Conservation (phyloP, 2,329 filamentous ascomycete genomes). For the Penicillium psychrosexuale region DNA sequence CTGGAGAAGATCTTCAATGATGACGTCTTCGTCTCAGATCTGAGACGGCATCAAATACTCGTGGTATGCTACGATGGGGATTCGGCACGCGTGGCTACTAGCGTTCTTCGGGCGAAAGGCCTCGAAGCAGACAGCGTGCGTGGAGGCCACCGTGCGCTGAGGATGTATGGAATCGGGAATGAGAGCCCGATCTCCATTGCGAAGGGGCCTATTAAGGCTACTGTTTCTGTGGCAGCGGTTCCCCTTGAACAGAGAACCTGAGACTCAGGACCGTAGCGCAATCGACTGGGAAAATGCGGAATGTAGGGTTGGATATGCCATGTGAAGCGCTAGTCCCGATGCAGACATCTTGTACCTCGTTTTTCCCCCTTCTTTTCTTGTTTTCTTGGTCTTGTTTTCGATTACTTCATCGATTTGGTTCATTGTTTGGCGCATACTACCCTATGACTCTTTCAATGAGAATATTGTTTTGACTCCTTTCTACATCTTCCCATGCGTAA, state of each 20-base stretch:
- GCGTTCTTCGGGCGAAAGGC: conserved; percentile 52
- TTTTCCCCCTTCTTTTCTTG: not conserved
- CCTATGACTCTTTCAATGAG: conserved; percentile 2
- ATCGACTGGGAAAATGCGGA: not conserved
- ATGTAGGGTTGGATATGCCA: conserved; percentile 17
- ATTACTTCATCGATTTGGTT: conserved; percentile 1
- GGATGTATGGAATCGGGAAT: conserved; percentile 27
- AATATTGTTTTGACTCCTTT: not conserved
- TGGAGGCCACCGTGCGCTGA: conserved; percentile 40
- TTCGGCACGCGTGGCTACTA: conserved; percentile 53
- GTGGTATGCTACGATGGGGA: conserved; percentile 56
- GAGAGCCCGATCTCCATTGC: not conserved
- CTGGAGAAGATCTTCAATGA: conserved; percentile 46
- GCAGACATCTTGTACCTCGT: not conserved
- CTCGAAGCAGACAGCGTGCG: conserved; percentile 48
- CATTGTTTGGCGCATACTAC: conserved; percentile 1
- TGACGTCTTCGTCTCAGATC: conserved; percentile 16
- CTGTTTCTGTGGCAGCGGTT: conserved; percentile 18
- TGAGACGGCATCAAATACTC: conserved; percentile 40
- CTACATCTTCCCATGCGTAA: not conserved
- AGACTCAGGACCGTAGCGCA: not conserved
- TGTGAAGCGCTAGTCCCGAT: conserved; percentile 17
- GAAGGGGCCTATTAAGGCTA: conserved; percentile 12
- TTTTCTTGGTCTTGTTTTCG: not conserved
- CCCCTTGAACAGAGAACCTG: conserved; percentile 15